Evolutionary conservation across 176 grass and related monocot species (phyloP).

Genomic region (Melocanna baccifera): DNA sequence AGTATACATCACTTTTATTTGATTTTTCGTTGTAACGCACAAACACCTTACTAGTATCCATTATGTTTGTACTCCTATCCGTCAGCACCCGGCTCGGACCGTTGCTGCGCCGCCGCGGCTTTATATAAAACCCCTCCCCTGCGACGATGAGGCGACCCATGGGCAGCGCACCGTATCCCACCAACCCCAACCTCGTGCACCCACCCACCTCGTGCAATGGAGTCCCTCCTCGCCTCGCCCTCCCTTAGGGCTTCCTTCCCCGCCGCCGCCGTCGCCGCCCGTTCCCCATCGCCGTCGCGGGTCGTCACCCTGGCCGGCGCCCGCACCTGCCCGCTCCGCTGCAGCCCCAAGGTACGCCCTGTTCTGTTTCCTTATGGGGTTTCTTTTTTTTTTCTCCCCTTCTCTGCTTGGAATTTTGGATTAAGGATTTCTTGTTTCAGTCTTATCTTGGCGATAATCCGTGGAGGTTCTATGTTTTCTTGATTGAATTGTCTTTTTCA

Average conservation of each 20-base stretch:
- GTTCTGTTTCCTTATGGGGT: background rate
- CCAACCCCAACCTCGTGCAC: background rate
- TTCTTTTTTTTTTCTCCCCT: background rate
- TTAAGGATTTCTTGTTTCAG: background rate
- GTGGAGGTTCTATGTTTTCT: background rate
- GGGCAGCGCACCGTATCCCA: background rate
- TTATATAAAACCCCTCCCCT: background rate
- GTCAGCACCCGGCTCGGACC: constrained; percentile 20
- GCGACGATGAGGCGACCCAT: background rate
- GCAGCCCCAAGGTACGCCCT: constrained; percentile 3
- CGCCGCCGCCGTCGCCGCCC: background rate
- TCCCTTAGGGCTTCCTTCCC: background rate
- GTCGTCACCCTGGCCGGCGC: background rate
- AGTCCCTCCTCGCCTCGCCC: constrained; percentile 17
- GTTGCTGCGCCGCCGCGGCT: background rate
- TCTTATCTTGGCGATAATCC: background rate
- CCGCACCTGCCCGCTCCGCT: background rate
- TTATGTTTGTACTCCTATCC: background rate
- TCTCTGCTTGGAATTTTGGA: background rate
- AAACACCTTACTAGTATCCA: no score
- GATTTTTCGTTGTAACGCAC: no score
- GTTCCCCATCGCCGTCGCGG: background rate
- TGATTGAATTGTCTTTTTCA: background rate
- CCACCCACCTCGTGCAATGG: constrained; percentile 14
- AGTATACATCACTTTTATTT: no score